Base-by-base conservation (phyloP, 768 basidiomycete genomes). In the Suillus discolor region DNA sequence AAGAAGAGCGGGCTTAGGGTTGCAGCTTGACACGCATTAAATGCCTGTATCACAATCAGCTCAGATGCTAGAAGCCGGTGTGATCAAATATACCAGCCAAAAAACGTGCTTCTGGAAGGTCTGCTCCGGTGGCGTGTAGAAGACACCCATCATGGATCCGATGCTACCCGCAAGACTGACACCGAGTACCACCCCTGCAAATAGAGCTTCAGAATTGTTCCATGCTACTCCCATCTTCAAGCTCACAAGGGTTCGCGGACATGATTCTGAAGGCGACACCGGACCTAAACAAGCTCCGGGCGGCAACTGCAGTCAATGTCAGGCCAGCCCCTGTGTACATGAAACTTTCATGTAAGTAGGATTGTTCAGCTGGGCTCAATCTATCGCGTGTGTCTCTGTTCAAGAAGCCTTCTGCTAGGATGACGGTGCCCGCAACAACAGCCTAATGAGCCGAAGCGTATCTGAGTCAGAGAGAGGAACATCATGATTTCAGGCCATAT, bases 1-100 rank as follows among this genome's bases (percentile, higher is more conserved):
- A 96, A 95, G 80, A 94, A 94, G n/a, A 97, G 75, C 3, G 94
- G 94, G 67, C 90, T 91, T 49, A 97, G 81, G 3, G 92, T 93
- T 8, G 92, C 90, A 8, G 92, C 92, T 79, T 96, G 94, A 74
- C 87, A 93, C 4, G 84, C 89, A 68, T 95, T 93, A 78, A 97
- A 96, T 5, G 88, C 89, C 91, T 93, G 4, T 7, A 18, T 28
- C 42, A 55, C 59, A 63, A 49, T 72, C 41, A 70, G 63, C 39
- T 25, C 44, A 13, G 45, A 53, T 34, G 41, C 13, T 38, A 1
- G 39, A 28, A 23, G 12, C 57, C 23, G 25, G 36, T 39, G 3
- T 0, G 13, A 42, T 34, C 23, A 63, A 80, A 36, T 87, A 73
- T 71, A 88, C 91, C 70, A 92, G 81, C 92, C 92, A 93, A 77